phyloP scores from a whole-genome alignment of 192 early-diverging fungal genomes.

The Phlyctochytrium bullatum region DNA sequence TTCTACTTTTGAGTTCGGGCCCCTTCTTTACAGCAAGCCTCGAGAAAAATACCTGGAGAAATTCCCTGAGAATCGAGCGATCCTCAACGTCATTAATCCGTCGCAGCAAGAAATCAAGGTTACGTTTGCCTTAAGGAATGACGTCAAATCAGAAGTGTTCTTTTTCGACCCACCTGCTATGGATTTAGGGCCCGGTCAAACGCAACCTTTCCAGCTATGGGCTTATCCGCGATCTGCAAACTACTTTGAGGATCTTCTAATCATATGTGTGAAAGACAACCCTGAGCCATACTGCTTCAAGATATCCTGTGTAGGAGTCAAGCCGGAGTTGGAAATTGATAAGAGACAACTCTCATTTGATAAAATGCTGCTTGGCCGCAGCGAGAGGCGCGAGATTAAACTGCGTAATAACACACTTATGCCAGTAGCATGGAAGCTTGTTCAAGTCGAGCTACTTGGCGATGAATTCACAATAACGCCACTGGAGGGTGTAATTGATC shows the following conservation, averaged over 20 bases:
- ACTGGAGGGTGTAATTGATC: conserved; percentile 50
- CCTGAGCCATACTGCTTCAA: conserved; percentile 60
- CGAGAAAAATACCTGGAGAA: conserved; percentile 59
- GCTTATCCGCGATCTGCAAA: conserved; percentile 50
- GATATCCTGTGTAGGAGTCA: conserved; percentile 54
- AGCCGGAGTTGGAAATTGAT: conserved; percentile 62
- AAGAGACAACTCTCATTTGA: conserved; percentile 60
- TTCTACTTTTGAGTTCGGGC: conserved; percentile 57
- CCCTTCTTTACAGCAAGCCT: conserved; percentile 56
- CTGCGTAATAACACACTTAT: conserved; percentile 53
- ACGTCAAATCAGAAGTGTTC: conserved; percentile 56
- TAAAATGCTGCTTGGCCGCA: conserved; percentile 55
- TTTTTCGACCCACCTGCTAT: conserved; percentile 56
- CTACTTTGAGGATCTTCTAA: conserved; percentile 50
- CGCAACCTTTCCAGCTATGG: conserved; percentile 41
- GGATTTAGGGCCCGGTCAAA: conserved; percentile 46
- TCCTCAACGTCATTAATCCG: conserved; percentile 49
- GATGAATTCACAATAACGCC: conserved; percentile 59
- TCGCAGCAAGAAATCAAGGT: conserved; percentile 46
- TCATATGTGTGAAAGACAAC: conserved; percentile 64
- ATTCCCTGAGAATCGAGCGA: conserved; percentile 55
- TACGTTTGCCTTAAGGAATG: conserved; percentile 43
- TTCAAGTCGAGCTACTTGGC: conserved; percentile 53
- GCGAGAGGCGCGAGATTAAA: conserved; percentile 51
- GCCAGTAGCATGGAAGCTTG: conserved; percentile 54